A percentile compares a stretch with the other conserved stretches of the same genome.
phyloP scores from a whole-genome alignment of 75 land plant species.

The Ceratopteris richardii region DNA sequence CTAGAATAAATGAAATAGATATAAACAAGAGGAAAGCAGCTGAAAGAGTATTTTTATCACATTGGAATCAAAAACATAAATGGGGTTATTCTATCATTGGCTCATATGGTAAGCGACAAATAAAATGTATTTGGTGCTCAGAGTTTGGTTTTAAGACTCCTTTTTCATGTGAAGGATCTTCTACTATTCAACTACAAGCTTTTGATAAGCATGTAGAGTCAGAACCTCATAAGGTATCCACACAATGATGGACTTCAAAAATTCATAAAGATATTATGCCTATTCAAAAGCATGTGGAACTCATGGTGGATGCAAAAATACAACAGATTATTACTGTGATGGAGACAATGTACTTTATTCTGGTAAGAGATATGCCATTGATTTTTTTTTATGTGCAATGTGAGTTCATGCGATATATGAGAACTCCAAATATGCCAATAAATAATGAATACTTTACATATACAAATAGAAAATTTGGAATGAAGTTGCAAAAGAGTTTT shows the following conservation, averaged over 20 bases:
- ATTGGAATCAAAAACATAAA: background rate
- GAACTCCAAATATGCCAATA: no score
- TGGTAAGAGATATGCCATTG: background rate
- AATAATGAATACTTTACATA: background rate
- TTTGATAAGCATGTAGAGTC: background rate
- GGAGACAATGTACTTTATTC: background rate
- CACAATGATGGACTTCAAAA: no score
- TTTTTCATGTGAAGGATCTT: background rate
- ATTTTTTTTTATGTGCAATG: no score
- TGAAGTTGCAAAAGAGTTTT: constrained; percentile 1
- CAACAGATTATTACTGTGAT: background rate
- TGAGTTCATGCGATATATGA: no score
- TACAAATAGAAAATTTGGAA: background rate
- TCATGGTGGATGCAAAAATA: background rate
- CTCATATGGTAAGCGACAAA: background rate
- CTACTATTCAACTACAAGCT: background rate
- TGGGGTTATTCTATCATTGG: background rate
- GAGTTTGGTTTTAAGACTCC: background rate
- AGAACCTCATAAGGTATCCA: background rate
- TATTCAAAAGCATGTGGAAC: constrained; percentile 1
- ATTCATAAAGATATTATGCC: background rate
- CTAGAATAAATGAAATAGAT: no score
- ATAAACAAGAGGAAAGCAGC: no score
- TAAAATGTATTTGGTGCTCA: background rate
- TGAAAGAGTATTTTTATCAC: no score